phyloP scores from a whole-genome alignment of 345 rosid species.

The Hirschfeldia incana region DNA sequence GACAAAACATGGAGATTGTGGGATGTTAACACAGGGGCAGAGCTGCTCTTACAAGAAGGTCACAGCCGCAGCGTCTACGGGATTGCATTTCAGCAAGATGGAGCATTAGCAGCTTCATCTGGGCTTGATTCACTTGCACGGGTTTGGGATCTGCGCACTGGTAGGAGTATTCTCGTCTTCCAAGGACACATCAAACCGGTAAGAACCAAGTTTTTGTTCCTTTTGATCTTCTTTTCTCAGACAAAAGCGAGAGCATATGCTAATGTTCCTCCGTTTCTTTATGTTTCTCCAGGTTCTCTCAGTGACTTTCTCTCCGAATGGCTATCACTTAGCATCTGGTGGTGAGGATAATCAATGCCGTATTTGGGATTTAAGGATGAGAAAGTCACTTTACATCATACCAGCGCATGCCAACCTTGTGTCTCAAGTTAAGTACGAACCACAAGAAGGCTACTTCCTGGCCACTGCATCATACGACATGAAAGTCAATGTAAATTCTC shows the following conservation, averaged over 20 bases:
- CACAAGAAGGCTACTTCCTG: conserved; percentile 90
- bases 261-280: conserved; percentile 8
- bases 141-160: conserved; percentile 98
- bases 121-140: conserved; percentile 89
- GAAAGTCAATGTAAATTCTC: conserved; percentile 68
- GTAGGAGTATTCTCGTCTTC: conserved; percentile 80
- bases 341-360: conserved; percentile 96
- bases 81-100: conserved; percentile 89
- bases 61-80: conserved; percentile 94
- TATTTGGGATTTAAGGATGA: conserved; percentile 96
- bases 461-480: conserved; percentile 95
- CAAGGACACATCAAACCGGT: conserved; percentile 98
- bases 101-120: conserved; percentile 87
- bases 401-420: conserved; percentile 96
- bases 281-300: conserved; percentile 66
- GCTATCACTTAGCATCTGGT: conserved; percentile 93
- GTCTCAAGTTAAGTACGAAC: conserved; percentile 91
- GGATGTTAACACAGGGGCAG: conserved; percentile 80
- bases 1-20: conserved; percentile 99
- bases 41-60: conserved; percentile 95
- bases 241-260: background rate
- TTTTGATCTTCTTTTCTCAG: background rate
- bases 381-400: conserved; percentile 67
- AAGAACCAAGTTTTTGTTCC: conserved; percentile 22
- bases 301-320: conserved; percentile 89